Evolutionary conservation across 129 eudicot species (phyloP).

Genomic region (Artemisia tridentata): DNA sequence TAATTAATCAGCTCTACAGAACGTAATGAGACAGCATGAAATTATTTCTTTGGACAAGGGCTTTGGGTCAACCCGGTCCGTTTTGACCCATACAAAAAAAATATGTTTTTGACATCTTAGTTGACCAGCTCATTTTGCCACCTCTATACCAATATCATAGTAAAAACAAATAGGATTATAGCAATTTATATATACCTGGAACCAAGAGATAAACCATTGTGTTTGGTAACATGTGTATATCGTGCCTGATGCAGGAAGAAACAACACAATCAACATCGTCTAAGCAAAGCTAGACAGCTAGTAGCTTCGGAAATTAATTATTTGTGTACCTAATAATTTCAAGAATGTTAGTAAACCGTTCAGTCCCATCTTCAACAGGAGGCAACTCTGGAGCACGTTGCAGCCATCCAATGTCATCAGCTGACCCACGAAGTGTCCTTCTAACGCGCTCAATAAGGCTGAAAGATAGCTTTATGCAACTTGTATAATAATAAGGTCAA

Average conservation of each 20-base stretch:
- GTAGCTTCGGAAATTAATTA: slow-evolving; percentile 4
- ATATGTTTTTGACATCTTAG: too few relatives aligned
- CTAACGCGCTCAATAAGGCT: slow-evolving; percentile 80
- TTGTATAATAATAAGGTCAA: slow-evolving; percentile 4
- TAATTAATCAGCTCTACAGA: not conserved
- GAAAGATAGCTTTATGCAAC: slow-evolving; percentile 19
- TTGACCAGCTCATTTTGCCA: not conserved
- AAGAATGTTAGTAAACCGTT: slow-evolving; percentile 73
- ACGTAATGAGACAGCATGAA: not conserved
- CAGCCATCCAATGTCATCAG: slow-evolving; percentile 97
- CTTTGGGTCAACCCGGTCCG: too few relatives aligned
- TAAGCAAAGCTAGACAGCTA: not conserved
- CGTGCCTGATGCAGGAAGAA: slow-evolving; percentile 63
- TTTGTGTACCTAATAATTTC: slow-evolving; percentile 57
- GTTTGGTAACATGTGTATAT: slow-evolving; percentile 75
- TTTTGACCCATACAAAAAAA: too few relatives aligned
- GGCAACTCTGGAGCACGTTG: slow-evolving; percentile 76
- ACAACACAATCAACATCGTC: slow-evolving; percentile 11
- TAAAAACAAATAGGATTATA: not conserved
- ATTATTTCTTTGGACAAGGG: too few relatives aligned
- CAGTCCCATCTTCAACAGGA: slow-evolving; percentile 94
- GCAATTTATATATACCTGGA: slow-evolving; percentile 31
- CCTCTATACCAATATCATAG: not conserved
- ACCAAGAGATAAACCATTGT: slow-evolving; percentile 84
- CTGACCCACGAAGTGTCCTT: slow-evolving; percentile 87